phyloP scores from a whole-genome alignment of 495 filamentous ascomycete species.

The Lasiosphaeriaceae sp. region DNA sequence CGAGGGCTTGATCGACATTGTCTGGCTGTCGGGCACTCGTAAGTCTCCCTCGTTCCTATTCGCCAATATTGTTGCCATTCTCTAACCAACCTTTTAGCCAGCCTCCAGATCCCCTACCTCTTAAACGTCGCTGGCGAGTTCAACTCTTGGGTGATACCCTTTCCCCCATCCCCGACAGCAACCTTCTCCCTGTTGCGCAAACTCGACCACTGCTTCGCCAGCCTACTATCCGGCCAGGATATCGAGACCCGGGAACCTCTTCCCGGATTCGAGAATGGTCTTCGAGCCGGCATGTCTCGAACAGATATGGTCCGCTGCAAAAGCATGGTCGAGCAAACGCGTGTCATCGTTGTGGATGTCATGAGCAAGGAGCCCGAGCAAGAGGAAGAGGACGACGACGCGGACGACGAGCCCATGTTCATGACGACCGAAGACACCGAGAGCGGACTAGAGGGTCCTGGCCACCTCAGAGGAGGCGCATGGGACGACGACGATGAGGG shows the following conservation, averaged over 20 bases:
- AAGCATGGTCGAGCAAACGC: constrained; percentile 66
- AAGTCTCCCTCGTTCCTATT: constrained; percentile 25
- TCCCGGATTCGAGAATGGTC: constrained; percentile 61
- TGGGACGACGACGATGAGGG: constrained; percentile 39
- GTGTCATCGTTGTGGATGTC: constrained; percentile 61
- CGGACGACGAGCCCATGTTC: constrained; percentile 26
- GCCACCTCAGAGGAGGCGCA: not conserved
- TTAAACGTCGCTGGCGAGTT: constrained; percentile 70
- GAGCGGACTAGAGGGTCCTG: constrained; percentile 9
- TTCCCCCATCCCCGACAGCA: constrained; percentile 59
- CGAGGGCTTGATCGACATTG: constrained; percentile 64
- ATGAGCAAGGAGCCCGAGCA: constrained; percentile 44
- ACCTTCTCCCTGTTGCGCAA: constrained; percentile 70
- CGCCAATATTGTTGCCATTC: too few species aligned
- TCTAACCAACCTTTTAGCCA: constrained; percentile 45
- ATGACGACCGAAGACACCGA: constrained; percentile 18
- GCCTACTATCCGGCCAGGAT: constrained; percentile 64
- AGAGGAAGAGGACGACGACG: constrained; percentile 34
- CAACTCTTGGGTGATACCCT: constrained; percentile 59
- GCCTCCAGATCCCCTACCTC: constrained; percentile 78
- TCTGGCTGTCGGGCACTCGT: constrained; percentile 85
- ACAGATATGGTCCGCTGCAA: constrained; percentile 83
- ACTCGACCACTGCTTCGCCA: constrained; percentile 72
- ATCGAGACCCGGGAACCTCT: constrained; percentile 59
- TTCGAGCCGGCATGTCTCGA: constrained; percentile 48